Conservation (phyloP, 2,329 filamentous ascomycete genomes). For the Leptosphaerulina australis region DNA sequence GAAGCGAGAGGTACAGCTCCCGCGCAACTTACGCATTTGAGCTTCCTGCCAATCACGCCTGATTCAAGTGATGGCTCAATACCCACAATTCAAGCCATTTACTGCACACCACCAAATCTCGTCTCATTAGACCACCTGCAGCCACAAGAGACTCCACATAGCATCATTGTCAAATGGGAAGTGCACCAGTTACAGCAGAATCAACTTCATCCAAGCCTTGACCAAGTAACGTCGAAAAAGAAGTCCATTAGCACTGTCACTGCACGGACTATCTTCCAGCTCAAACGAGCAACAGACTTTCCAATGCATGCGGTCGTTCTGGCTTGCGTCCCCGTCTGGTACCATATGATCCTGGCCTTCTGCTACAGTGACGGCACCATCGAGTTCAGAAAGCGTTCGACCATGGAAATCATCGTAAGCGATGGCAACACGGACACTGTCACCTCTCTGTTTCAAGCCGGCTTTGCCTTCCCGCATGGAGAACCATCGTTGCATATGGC, state of each 20-base stretch:
- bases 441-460: conserved; percentile 74
- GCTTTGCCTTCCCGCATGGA: conserved; percentile 73
- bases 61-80: conserved; percentile 65
- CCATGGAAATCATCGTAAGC: conserved; percentile 70
- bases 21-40: conserved; percentile 69
- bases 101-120: conserved; percentile 62
- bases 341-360: conserved; percentile 74
- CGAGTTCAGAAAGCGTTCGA: conserved; percentile 77
- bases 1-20: conserved; percentile 37
- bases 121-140: conserved; percentile 54
- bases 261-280: conserved; percentile 45
- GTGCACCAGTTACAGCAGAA: conserved; percentile 67
- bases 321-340: conserved; percentile 69
- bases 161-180: conserved; percentile 83
- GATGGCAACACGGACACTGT: conserved; percentile 69
- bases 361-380: conserved; percentile 80
- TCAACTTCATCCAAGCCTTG: conserved; percentile 74
- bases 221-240: conserved; percentile 72
- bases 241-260: conserved; percentile 55
- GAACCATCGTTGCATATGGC: conserved; percentile 61
- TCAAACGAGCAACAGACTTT: conserved; percentile 68
- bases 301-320: conserved; percentile 73
- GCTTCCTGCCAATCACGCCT: conserved; percentile 70
- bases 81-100: conserved; percentile 73
- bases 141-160: conserved; percentile 69